Percentiles rank a stretch among this genome's conserved stretches.
phyloP scores from a whole-genome alignment of 305 asterid genomes.

The Rubia balearica region DNA sequence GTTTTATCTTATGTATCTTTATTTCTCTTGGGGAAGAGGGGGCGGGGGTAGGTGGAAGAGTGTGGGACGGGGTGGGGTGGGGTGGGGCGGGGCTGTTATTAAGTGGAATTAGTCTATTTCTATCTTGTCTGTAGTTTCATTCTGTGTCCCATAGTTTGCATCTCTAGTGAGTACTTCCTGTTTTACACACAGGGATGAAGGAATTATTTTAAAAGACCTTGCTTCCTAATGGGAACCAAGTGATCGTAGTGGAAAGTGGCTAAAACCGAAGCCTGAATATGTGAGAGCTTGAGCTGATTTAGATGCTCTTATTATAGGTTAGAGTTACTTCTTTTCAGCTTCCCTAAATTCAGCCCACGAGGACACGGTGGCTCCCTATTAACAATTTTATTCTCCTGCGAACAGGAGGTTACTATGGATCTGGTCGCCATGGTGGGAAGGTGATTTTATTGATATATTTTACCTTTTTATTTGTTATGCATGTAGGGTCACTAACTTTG shows the following conservation, averaged over 20 bases:
- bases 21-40: too few relatives aligned
- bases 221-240: constrained; percentile 96
- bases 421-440: constrained; percentile 99
- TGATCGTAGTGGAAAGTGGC: constrained; percentile 98
- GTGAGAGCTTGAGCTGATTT: constrained; percentile 85
- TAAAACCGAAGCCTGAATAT: constrained; percentile 92
- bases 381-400: constrained; percentile 8
- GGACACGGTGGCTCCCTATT: constrained; percentile 1
- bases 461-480: constrained; percentile 12
- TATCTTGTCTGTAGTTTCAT: neutral
- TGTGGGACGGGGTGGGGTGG: too few relatives aligned
- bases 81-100: too few relatives aligned
- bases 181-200: constrained; percentile 72
- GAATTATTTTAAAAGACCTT: constrained; percentile 82
- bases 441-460: constrained; percentile 30
- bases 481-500: constrained; percentile 10
- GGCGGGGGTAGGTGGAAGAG: too few relatives aligned
- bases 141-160: constrained; percentile 18
- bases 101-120: neutral
- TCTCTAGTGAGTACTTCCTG: constrained; percentile 20
- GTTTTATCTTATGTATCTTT: too few relatives aligned
- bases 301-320: constrained; percentile 87
- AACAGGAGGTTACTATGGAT: constrained; percentile 94
- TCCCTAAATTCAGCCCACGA: constrained; percentile 13
- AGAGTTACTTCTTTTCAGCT: constrained; percentile 13